Conservation (phyloP, 257 asterid genomes). For the Orobanche coerulescens region DNA sequence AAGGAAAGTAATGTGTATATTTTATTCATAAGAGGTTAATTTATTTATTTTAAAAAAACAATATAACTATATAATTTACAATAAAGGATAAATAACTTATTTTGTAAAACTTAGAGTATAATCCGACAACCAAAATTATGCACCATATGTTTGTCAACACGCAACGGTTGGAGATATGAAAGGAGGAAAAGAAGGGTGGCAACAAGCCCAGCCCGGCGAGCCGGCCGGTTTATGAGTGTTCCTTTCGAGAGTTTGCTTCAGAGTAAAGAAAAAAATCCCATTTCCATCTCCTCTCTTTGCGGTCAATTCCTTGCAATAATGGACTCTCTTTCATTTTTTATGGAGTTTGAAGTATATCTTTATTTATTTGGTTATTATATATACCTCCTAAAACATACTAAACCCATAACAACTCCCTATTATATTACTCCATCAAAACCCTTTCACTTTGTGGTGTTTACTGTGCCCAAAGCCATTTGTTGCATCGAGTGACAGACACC, state of each 20-base stretch:
- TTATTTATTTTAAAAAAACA: no score
- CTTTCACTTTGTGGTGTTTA: slow-evolving; percentile 1
- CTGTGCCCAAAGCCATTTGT: slow-evolving; percentile 13
- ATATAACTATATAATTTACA: no score
- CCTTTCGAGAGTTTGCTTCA: slow-evolving; percentile 59
- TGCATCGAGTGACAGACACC: slow-evolving; percentile 13
- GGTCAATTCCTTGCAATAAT: slow-evolving; percentile 60
- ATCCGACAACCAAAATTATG: background rate
- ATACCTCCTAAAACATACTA: slow-evolving; percentile 24
- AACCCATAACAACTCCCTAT: slow-evolving; percentile 34
- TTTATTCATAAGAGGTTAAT: no score
- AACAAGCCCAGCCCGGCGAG: slow-evolving; percentile 39
- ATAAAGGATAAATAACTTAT: no score
- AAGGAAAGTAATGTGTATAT: no score
- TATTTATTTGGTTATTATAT: slow-evolving; percentile 15
- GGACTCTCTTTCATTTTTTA: slow-evolving; percentile 33
- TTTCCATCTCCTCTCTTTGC: slow-evolving; percentile 45
- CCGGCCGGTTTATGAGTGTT: slow-evolving; percentile 28
- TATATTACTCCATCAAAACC: slow-evolving; percentile 28
- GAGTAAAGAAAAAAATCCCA: slow-evolving; percentile 27
- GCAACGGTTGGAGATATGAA: slow-evolving; percentile 20
- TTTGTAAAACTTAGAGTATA: no score
- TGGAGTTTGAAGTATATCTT: slow-evolving; percentile 23
- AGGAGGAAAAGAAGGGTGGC: slow-evolving; percentile 17
- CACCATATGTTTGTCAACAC: background rate